A percentile compares a stretch with the other conserved stretches of the same genome.
Evolutionary conservation across 176 grass and related monocot species (phyloP).

Genomic region (Hordeum marinum): DNA sequence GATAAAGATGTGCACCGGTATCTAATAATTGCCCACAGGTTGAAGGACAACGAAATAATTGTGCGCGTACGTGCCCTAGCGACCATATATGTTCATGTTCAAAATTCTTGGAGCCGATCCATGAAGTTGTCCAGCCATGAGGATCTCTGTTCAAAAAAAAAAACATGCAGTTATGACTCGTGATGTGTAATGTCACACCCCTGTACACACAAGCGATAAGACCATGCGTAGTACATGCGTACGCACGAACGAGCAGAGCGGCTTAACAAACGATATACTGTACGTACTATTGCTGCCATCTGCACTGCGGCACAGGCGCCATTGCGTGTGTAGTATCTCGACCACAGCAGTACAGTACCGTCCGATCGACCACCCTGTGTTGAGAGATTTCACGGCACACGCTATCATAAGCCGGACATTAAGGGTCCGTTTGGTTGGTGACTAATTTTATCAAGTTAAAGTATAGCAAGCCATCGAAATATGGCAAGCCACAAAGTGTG

Average conservation of each 20-base stretch:
- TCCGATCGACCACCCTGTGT: background rate
- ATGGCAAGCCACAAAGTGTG: too few species aligned
- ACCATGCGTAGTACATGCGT: background rate
- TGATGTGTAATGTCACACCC: background rate
- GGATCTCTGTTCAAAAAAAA: too few species aligned
- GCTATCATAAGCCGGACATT: too few species aligned
- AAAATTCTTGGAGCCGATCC: too few species aligned
- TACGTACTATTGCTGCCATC: background rate
- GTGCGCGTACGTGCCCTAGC: background rate
- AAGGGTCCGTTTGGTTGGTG: too few species aligned
- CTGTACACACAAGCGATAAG: background rate
- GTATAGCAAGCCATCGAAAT: too few species aligned
- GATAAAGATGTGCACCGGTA: slow-evolving; percentile 17
- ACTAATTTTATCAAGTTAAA: too few species aligned
- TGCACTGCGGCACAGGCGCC: background rate
- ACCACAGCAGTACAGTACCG: background rate
- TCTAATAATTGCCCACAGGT: background rate
- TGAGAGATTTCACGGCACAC: background rate
- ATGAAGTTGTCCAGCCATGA: too few species aligned
- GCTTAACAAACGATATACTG: background rate
- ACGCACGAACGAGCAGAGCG: background rate
- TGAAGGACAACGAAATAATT: slow-evolving; percentile 1
- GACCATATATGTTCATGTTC: background rate
- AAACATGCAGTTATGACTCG: background rate
- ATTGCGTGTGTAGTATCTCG: background rate